Evolutionary conservation across 1,139 yeast genomes (phyloP).

Genomic region (Chernovozyma aurita): DNA sequence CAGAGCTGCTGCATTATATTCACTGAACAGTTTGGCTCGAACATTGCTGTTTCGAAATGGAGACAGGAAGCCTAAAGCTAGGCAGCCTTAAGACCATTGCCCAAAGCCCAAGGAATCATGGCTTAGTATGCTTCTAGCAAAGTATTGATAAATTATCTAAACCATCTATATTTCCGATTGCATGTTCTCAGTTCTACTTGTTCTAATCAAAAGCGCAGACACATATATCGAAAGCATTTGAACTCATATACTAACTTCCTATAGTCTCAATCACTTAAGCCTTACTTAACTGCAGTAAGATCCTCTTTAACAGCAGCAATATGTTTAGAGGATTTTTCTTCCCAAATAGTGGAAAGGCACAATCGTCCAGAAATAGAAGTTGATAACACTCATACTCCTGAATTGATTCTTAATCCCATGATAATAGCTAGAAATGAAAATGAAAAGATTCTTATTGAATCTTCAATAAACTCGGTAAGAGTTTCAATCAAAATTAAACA

Average conservation of each 20-base stretch:
- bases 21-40: too few relatives aligned
- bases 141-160: too few relatives aligned
- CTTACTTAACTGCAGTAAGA: constrained; percentile 91
- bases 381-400: constrained; percentile 56
- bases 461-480: constrained; percentile 86
- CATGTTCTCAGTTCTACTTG: too few relatives aligned
- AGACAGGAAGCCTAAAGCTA: too few relatives aligned
- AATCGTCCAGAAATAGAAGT: constrained; percentile 96
- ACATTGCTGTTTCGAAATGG: too few relatives aligned
- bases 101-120: too few relatives aligned
- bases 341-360: constrained; percentile 94
- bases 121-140: too few relatives aligned
- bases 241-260: background rate
- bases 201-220: too few relatives aligned
- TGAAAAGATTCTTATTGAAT: constrained; percentile 88
- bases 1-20: too few relatives aligned
- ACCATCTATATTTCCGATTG: too few relatives aligned
- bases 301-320: constrained; percentile 93
- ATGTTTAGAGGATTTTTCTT: constrained; percentile 89
- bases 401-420: constrained; percentile 85
- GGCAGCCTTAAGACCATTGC: too few relatives aligned
- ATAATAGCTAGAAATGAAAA: constrained; percentile 89
- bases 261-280: constrained; percentile 94
- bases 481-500: constrained; percentile 91
- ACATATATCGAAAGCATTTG: too few relatives aligned